Evolutionary conservation across 1,139 yeast genomes (phyloP), one percentile per base, ranked within the genome.

Genomic region (Geotrichum citri-aurantii): DNA sequence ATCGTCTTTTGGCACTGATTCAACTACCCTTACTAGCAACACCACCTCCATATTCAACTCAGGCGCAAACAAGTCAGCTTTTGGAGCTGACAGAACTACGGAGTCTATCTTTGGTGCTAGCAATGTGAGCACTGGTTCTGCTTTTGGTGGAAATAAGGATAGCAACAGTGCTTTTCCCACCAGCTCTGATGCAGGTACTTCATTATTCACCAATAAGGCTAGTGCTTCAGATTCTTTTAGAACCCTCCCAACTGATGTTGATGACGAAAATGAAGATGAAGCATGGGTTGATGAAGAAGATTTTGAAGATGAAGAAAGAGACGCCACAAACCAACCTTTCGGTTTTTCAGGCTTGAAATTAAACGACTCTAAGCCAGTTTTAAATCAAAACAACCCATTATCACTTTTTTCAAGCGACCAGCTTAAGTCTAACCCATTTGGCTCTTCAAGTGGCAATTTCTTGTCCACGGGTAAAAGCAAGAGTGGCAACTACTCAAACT

Each of bases 61-160:
- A 12, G 19, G 40, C 5, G 52, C 54, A 47, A 57, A 57, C 7
- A 54, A 54, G 27, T 48, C 57, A 5, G 52, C 57, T 10, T 57
- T 54, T 52, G 48, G 55, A 31, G 10, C 46, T 2, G 19, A 42
- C 11, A 2, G 49, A 3, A 19, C 31, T 3, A 61, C 12, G 61
- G 53, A 26, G 65, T 62, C 55, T 31, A 63, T 61, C 1, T 59
- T 63, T 23, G 48, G 29, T 46, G 17, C 58, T 19, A 23, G 17
- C 26, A 19, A 49, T 19, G 47, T 23, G 10, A 37, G 17, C 14
- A 21, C 27, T 6, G 31, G 12, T 12, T 23, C 46, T 31, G 42
- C 11, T 46, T 27, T 37, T 37, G 42, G 42, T 14, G 42, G 17
- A 12, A 37, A 37, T 37, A 37, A 37, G 6, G 19, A 37, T 37